These are phyloP conservation scores for Coemansia sp. DNA, from an alignment of 192 early-diverging fungal species.

Conservation along the genomic window DNA sequence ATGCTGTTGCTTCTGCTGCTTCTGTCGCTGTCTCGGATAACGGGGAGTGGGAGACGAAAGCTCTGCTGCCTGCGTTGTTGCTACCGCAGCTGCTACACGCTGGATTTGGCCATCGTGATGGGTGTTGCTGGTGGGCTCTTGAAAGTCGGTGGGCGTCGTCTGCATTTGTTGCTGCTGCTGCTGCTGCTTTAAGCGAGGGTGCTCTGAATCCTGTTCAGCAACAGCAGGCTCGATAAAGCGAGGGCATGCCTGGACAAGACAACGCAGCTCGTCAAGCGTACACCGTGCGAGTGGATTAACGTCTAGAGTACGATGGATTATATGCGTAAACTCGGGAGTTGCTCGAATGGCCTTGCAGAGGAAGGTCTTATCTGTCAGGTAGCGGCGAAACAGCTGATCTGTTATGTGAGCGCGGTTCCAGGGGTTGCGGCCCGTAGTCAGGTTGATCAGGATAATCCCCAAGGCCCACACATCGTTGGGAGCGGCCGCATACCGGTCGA, in stretches of 20 bases:
- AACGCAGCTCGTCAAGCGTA: constrained; percentile 49
- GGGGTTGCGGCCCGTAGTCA: constrained; percentile 81
- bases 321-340: constrained; percentile 66
- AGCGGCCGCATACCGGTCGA: constrained; percentile 63
- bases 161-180: not conserved
- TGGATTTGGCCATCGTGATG: not conserved
- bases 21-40: constrained; percentile 5
- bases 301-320: constrained; percentile 74
- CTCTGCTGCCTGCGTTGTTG: not conserved
- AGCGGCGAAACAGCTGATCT: constrained; percentile 80
- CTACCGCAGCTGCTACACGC: not conserved
- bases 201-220: not conserved
- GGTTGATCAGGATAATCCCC: constrained; percentile 87
- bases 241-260: constrained; percentile 40
- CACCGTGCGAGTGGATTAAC: constrained; percentile 64
- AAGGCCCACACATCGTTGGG: constrained; percentile 88
- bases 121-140: not conserved
- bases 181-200: not conserved
- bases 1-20: not conserved
- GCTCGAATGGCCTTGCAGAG: constrained; percentile 67
- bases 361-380: constrained; percentile 62
- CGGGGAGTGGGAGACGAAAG: not conserved
- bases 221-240: constrained; percentile 34
- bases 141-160: not conserved
- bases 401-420: constrained; percentile 70